A percentile compares a stretch with the other conserved stretches of the same genome.
phyloP scores from a whole-genome alignment of 495 filamentous ascomycete genomes.

The Penicillium samsonianum region DNA sequence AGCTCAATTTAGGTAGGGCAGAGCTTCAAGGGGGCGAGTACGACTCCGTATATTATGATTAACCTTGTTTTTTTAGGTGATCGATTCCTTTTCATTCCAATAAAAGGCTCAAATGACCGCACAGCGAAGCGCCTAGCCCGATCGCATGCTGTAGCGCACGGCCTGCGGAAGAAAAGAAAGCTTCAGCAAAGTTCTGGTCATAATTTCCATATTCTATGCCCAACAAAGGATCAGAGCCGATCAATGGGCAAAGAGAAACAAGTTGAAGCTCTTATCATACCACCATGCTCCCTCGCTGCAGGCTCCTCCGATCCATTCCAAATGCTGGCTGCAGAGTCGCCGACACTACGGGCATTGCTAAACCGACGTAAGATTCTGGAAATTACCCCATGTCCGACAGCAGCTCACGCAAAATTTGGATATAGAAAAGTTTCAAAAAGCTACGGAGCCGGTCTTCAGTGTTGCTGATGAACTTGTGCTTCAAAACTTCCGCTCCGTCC shows the following conservation, averaged over 20 bases:
- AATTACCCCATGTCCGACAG: neutral
- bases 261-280: neutral
- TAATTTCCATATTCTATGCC: neutral
- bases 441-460: neutral
- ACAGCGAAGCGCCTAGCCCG: neutral
- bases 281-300: neutral
- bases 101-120: neutral
- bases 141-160: neutral
- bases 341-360: neutral
- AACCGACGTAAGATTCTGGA: neutral
- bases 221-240: neutral
- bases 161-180: neutral
- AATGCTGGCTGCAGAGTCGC: neutral
- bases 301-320: neutral
- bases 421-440: neutral
- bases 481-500: neutral
- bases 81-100: neutral
- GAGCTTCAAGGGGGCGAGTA: neutral
- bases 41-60: neutral
- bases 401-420: neutral
- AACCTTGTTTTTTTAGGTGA: neutral
- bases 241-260: neutral
- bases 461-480: neutral
- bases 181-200: neutral
- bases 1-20: neutral